These are phyloP conservation scores for Ascodesmis nigricans DNA, from an alignment of 495 filamentous ascomycete genomes.

Conservation along the genomic window DNA sequence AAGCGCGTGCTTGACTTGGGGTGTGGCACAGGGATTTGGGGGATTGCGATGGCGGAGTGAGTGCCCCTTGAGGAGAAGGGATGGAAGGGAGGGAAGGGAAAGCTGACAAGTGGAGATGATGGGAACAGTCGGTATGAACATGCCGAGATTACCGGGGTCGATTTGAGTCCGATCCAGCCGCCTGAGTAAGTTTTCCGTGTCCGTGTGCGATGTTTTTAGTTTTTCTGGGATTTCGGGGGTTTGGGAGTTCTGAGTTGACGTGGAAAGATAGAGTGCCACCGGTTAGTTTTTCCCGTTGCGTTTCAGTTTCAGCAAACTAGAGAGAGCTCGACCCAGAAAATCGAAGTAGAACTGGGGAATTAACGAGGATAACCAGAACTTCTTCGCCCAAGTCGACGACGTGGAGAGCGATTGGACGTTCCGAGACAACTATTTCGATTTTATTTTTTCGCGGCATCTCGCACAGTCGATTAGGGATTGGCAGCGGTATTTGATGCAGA, in stretches of 20 bases:
- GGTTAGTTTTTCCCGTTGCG: too few relatives aligned
- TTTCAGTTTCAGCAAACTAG: too few relatives aligned
- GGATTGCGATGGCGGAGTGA: constrained; percentile 21
- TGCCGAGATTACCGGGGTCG: constrained; percentile 33
- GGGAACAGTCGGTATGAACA: too few relatives aligned
- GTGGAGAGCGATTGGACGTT: constrained; percentile 37
- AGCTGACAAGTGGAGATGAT: too few relatives aligned
- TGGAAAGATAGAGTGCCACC: constrained; percentile 33
- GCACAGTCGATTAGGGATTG: constrained; percentile 37
- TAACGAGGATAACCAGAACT: too few relatives aligned
- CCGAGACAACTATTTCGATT: constrained; percentile 38
- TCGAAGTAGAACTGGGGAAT: too few relatives aligned
- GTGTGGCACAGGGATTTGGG: constrained; percentile 25
- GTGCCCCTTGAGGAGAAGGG: too few relatives aligned
- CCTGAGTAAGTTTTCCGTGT: too few relatives aligned
- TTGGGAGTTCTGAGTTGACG: constrained; percentile 60
- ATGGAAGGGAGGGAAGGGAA: too few relatives aligned
- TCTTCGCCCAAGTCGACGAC: constrained; percentile 41
- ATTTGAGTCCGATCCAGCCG: constrained; percentile 33
- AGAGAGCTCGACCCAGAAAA: constrained; percentile 22
- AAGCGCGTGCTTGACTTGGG: constrained; percentile 25
- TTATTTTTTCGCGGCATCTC: constrained; percentile 34
- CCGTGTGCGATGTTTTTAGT: too few relatives aligned
- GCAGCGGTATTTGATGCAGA: constrained; percentile 26
- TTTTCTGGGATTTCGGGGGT: too few relatives aligned